Percentiles rank a stretch among this genome's conserved stretches.
Evolutionary conservation across 495 filamentous ascomycete genomes (phyloP).

Genomic region (Hypoxylon fuscum): DNA sequence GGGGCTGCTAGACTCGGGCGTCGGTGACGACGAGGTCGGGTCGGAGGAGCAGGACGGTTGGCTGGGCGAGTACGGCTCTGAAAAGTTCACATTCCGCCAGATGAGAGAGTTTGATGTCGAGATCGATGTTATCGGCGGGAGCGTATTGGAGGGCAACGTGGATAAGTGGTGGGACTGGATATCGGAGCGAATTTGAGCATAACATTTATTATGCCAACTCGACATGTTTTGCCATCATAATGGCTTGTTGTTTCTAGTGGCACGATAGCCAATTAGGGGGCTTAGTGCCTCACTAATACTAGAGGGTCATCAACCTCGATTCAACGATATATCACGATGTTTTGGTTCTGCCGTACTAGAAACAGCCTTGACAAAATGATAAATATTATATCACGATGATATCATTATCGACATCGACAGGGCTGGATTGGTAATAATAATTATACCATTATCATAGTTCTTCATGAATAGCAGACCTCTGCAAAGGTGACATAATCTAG

Average conservation of each 20-base stretch:
- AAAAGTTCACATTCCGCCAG: constrained; percentile 78
- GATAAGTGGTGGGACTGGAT: constrained; percentile 93
- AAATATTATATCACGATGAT: too few relatives aligned
- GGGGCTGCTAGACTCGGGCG: constrained; percentile 79
- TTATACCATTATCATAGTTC: neutral
- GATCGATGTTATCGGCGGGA: constrained; percentile 82
- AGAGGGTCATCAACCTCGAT: too few relatives aligned
- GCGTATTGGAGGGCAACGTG: constrained; percentile 75
- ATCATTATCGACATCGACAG: too few relatives aligned
- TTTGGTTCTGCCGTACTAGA: too few relatives aligned
- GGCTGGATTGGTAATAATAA: too few relatives aligned
- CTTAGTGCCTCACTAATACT: too few relatives aligned
- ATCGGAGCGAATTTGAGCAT: constrained; percentile 46
- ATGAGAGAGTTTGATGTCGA: constrained; percentile 84
- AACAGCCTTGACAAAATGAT: too few relatives aligned
- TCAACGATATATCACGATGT: too few relatives aligned
- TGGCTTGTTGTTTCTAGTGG: neutral
- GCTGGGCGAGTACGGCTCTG: constrained; percentile 80
- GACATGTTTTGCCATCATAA: neutral
- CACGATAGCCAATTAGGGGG: neutral
- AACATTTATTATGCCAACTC: neutral
- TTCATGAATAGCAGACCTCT: constrained; percentile 4
- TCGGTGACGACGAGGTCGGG: constrained; percentile 63
- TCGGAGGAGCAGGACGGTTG: constrained; percentile 79
- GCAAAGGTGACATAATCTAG: neutral